These are phyloP conservation scores for Fusarium siculi DNA, from an alignment of 2,329 filamentous ascomycete species.

Conservation along the genomic window DNA sequence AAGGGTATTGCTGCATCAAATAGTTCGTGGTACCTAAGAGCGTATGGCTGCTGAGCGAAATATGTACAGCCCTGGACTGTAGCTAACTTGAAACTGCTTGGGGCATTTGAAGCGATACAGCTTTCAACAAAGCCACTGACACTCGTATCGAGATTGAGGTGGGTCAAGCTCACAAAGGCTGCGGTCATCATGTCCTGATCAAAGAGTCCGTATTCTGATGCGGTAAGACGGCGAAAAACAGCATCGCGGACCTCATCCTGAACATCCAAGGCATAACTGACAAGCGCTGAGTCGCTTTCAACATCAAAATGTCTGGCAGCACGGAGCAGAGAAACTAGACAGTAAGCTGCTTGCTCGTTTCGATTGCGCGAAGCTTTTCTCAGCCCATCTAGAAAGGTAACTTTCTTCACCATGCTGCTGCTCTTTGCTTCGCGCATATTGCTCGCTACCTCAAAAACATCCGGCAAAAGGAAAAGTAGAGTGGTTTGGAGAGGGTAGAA, in stretches of 20 bases:
- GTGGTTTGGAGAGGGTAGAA: conserved; percentile 72
- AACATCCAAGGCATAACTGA: conserved; percentile 76
- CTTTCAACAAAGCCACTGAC: conserved; percentile 66
- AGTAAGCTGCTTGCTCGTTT: conserved; percentile 75
- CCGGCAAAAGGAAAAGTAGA: conserved; percentile 71
- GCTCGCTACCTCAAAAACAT: conserved; percentile 76
- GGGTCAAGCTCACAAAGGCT: conserved; percentile 71
- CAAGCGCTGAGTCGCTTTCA: conserved; percentile 70
- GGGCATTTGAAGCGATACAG: conserved; percentile 67
- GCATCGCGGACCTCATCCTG: conserved; percentile 75
- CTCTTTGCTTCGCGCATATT: conserved; percentile 73
- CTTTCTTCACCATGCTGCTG: conserved; percentile 71
- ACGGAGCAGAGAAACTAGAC: conserved; percentile 70
- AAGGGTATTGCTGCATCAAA: conserved; percentile 67
- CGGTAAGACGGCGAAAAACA: conserved; percentile 66
- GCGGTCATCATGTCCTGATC: conserved; percentile 74
- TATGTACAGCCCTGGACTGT: conserved; percentile 71
- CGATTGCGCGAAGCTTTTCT: conserved; percentile 71
- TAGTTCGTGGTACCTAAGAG: conserved; percentile 63
- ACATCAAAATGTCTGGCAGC: conserved; percentile 71
- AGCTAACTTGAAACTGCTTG: conserved; percentile 70
- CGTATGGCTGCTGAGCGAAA: conserved; percentile 65
- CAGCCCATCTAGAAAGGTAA: conserved; percentile 71
- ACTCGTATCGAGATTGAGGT: conserved; percentile 69
- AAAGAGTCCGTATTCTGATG: conserved; percentile 61